These are phyloP conservation scores for Boeremia exigua DNA, from an alignment of 2,329 filamentous ascomycete genomes.

Conservation along the genomic window DNA sequence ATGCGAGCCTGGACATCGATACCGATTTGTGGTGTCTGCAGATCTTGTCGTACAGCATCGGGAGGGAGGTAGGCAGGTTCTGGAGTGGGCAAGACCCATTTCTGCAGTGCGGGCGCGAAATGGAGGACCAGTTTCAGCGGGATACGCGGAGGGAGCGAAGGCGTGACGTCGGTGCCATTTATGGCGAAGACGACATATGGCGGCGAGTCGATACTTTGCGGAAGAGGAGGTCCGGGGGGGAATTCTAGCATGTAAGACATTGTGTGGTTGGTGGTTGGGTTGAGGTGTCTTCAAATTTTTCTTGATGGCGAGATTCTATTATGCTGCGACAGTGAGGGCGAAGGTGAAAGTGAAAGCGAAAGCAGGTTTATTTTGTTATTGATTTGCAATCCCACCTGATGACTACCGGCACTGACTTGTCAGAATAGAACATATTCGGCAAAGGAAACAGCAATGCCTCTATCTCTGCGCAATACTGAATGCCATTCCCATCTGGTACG, in stretches of 20 bases:
- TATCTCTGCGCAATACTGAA: too few species aligned
- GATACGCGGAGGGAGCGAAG: conserved; percentile 25
- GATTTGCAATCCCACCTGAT: too few species aligned
- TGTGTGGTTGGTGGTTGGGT: neutral
- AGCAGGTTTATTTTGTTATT: neutral
- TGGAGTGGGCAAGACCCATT: conserved; percentile 27
- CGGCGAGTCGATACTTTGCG: conserved; percentile 13
- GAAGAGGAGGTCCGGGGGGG: conserved; percentile 14
- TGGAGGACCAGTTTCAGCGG: conserved; percentile 27
- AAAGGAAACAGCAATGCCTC: too few species aligned
- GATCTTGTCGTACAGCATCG: neutral
- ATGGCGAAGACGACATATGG: conserved; percentile 36
- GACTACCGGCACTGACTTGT: too few species aligned
- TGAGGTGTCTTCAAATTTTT: neutral
- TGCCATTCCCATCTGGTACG: too few species aligned
- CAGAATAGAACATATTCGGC: too few species aligned
- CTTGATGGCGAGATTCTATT: neutral
- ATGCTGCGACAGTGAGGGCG: neutral
- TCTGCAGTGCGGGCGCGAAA: conserved; percentile 26
- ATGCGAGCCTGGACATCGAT: conserved; percentile 30
- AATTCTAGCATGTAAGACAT: conserved; percentile 38
- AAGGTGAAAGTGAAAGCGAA: neutral
- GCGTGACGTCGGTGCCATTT: conserved; percentile 15
- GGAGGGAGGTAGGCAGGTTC: neutral
- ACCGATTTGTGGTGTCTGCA: conserved; percentile 21